These are phyloP conservation scores for Podila epigama DNA, from an alignment of 192 early-diverging fungal species.

Conservation along the genomic window DNA sequence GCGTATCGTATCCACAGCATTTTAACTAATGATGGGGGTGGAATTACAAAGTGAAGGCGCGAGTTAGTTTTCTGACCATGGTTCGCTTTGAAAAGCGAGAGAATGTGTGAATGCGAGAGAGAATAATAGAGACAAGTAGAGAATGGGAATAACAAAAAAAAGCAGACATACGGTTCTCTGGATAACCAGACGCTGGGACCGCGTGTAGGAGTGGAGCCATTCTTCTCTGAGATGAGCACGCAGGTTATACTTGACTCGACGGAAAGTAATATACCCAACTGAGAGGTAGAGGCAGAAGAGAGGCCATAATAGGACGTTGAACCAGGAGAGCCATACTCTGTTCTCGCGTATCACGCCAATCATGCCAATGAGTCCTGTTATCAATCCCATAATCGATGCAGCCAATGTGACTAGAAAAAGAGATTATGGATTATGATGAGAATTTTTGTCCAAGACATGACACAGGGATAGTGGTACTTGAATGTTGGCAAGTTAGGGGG, in stretches of 20 bases:
- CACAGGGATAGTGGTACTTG: too few relatives aligned
- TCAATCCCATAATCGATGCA: slow-evolving; percentile 16
- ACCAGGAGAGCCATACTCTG: slow-evolving; percentile 30
- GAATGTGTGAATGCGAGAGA: background rate
- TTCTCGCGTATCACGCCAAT: slow-evolving; percentile 39
- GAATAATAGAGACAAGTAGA: too few relatives aligned
- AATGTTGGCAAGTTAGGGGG: too few relatives aligned
- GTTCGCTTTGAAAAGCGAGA: background rate
- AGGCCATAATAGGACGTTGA: slow-evolving; percentile 39
- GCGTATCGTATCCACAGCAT: slow-evolving; percentile 51
- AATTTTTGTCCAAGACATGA: background rate
- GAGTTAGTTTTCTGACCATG: too few relatives aligned
- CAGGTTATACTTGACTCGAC: slow-evolving; percentile 36
- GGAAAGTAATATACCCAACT: slow-evolving; percentile 50
- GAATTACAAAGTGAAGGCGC: background rate
- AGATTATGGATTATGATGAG: background rate
- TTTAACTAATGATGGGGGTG: slow-evolving; percentile 21
- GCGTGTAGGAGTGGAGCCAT: slow-evolving; percentile 35
- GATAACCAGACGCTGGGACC: slow-evolving; percentile 32
- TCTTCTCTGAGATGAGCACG: slow-evolving; percentile 40
- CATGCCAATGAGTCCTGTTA: slow-evolving; percentile 23
- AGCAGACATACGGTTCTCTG: slow-evolving; percentile 38
- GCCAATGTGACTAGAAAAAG: slow-evolving; percentile 32
- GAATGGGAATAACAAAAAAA: background rate
- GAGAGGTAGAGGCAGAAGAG: slow-evolving; percentile 41